phyloP scores from a whole-genome alignment of 2,329 filamentous ascomycete species.

The Apiospora rasikravindrae region DNA sequence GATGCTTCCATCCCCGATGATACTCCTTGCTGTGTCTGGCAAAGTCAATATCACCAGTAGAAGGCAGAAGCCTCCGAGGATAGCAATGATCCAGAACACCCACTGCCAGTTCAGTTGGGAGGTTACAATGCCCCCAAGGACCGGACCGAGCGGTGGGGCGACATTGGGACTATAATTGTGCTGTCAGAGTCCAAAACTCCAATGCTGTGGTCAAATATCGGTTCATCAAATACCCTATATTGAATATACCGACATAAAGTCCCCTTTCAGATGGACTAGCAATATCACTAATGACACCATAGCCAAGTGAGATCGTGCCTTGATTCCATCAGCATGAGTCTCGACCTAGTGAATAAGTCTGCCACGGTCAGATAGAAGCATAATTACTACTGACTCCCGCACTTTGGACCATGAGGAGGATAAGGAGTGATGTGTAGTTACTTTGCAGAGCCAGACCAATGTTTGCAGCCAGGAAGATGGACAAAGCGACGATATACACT shows the following conservation, averaged over 20 bases:
- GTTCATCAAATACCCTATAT: conserved; percentile 20
- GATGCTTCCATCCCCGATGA: neutral
- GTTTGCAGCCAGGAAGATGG: conserved; percentile 26
- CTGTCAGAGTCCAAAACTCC: neutral
- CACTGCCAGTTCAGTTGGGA: conserved; percentile 43
- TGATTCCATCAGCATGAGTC: too few relatives aligned
- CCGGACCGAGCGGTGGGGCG: conserved; percentile 35
- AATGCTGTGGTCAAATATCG: neutral
- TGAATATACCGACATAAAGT: conserved; percentile 10
- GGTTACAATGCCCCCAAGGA: conserved; percentile 41
- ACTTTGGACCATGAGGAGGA: conserved; percentile 26
- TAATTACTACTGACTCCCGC: conserved; percentile 26
- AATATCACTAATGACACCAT: conserved; percentile 12
- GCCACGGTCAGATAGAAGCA: too few relatives aligned
- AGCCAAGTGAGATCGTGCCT: conserved; percentile 1
- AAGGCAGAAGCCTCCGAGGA: conserved; percentile 34
- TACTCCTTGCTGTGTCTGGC: neutral
- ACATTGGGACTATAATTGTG: conserved; percentile 40
- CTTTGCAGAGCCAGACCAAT: conserved; percentile 26
- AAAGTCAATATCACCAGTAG: conserved; percentile 24
- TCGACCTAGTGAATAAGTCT: neutral
- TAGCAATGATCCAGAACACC: conserved; percentile 46
- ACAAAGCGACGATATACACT: conserved; percentile 22
- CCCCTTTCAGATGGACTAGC: neutral
- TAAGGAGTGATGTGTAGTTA: conserved; percentile 22